A percentile compares a stretch with the other conserved stretches of the same genome.
These are phyloP conservation scores for Verticillium dahliae DNA, from an alignment of 2,329 filamentous ascomycete species.

Conservation along the genomic window DNA sequence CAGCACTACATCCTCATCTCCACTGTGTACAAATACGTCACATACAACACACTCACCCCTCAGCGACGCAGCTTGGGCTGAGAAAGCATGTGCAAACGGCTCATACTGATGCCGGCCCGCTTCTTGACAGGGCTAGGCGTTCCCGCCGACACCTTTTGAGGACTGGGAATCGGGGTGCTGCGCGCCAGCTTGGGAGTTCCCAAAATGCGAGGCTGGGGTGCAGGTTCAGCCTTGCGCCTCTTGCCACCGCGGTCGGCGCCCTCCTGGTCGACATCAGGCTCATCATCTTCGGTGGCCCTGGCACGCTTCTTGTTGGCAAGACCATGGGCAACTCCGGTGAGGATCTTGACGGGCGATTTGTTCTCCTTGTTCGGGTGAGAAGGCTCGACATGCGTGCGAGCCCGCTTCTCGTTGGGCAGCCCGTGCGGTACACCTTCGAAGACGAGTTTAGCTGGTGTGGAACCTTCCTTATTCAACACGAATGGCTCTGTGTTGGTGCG, in stretches of 20 bases:
- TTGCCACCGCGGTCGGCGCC: conserved; percentile 48
- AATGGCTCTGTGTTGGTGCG: conserved; percentile 6
- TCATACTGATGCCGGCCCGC: conserved; percentile 45
- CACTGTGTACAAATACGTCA: background rate
- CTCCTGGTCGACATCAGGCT: conserved; percentile 49
- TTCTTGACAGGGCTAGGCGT: conserved; percentile 44
- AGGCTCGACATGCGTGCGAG: background rate
- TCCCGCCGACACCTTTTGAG: conserved; percentile 24
- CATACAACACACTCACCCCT: background rate
- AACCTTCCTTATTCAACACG: conserved; percentile 49
- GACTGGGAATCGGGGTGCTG: conserved; percentile 23
- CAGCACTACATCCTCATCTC: background rate
- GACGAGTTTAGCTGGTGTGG: conserved; percentile 29
- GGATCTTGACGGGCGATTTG: conserved; percentile 19
- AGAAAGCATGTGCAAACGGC: conserved; percentile 55
- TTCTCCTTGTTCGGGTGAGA: conserved; percentile 50
- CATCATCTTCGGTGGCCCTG: conserved; percentile 48
- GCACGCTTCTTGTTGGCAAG: conserved; percentile 60
- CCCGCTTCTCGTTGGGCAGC: conserved; percentile 60
- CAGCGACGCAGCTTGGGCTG: conserved; percentile 51
- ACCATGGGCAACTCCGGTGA: conserved; percentile 49
- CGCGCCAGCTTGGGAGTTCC: conserved; percentile 13
- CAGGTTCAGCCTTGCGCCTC: conserved; percentile 42
- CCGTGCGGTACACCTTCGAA: conserved; percentile 49
- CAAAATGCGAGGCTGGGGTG: background rate